These are phyloP conservation scores for Paralagenidium karlingii DNA, from an alignment of 352 stramenopile genomes.

Conservation along the genomic window DNA sequence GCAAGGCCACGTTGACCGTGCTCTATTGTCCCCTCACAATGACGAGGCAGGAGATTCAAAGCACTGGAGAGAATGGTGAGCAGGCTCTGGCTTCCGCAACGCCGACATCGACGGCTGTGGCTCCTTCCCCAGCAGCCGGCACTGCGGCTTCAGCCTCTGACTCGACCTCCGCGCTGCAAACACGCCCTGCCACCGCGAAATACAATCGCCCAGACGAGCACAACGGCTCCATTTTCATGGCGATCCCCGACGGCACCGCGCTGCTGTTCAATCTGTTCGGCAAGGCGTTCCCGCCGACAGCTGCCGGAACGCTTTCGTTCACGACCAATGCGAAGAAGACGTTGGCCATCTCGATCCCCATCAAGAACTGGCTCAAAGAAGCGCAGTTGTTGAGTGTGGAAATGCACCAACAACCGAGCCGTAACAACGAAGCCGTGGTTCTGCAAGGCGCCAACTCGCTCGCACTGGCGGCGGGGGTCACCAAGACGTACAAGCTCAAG, in stretches of 20 bases:
- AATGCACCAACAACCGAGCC: constrained; percentile 21
- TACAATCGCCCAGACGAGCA: constrained; percentile 33
- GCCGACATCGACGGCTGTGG: too few relatives aligned
- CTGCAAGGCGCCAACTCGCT: constrained; percentile 57
- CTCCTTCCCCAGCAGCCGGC: not conserved
- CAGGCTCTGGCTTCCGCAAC: too few relatives aligned
- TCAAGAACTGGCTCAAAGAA: constrained; percentile 84
- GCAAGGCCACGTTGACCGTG: constrained; percentile 45
- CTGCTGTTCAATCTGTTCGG: constrained; percentile 81
- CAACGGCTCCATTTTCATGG: constrained; percentile 80
- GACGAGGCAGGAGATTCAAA: constrained; percentile 26
- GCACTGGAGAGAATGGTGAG: constrained; percentile 6
- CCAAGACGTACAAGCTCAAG: constrained; percentile 73
- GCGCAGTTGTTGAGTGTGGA: constrained; percentile 70
- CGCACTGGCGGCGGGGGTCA: constrained; percentile 35
- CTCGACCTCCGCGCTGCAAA: not conserved
- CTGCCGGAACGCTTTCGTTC: constrained; percentile 19
- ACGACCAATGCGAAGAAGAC: constrained; percentile 73
- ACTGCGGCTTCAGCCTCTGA: not conserved
- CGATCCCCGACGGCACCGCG: constrained; percentile 81
- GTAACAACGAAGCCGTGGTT: constrained; percentile 24
- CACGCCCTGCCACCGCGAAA: not conserved
- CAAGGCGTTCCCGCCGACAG: constrained; percentile 41
- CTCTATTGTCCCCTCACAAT: constrained; percentile 80
- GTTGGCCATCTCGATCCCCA: constrained; percentile 40